Evolutionary conservation across 2,329 filamentous ascomycete species (phyloP).

Genomic region (Arachnopeziza araneosa): DNA sequence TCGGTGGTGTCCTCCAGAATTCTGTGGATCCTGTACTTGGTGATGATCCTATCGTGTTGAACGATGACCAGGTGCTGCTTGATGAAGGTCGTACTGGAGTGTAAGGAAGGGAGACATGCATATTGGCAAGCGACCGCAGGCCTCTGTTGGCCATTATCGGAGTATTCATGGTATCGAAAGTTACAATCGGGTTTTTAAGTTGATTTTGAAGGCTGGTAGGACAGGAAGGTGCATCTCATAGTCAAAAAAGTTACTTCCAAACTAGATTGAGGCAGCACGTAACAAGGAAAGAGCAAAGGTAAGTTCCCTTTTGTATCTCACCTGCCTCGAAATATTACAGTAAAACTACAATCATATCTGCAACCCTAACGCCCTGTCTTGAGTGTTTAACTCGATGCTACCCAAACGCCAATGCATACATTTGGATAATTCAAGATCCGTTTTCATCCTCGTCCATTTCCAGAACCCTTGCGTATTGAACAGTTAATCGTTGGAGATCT

Average conservation of each 20-base stretch:
- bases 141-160: slow-evolving; percentile 14
- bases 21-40: slow-evolving; percentile 16
- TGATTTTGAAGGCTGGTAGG: neutral
- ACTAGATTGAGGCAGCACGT: neutral
- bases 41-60: neutral
- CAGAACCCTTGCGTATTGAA: slow-evolving; percentile 84
- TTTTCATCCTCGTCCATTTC: slow-evolving; percentile 44
- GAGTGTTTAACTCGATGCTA: neutral
- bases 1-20: slow-evolving; percentile 23
- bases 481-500: slow-evolving; percentile 88
- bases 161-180: slow-evolving; percentile 10
- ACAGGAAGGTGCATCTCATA: neutral
- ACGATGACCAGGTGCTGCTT: slow-evolving; percentile 1
- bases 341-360: neutral
- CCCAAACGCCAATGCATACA: neutral
- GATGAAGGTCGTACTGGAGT: slow-evolving; percentile 17
- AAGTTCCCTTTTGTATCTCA: neutral
- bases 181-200: neutral
- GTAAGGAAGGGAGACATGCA: slow-evolving; percentile 6
- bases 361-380: neutral
- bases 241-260: neutral
- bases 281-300: neutral
- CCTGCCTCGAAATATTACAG: neutral
- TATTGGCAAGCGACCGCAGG: slow-evolving; percentile 7
- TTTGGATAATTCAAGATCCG: slow-evolving; percentile 1